Evolutionary conservation across 768 basidiomycete species (phyloP).

Genomic region (Collybia sordida): DNA sequence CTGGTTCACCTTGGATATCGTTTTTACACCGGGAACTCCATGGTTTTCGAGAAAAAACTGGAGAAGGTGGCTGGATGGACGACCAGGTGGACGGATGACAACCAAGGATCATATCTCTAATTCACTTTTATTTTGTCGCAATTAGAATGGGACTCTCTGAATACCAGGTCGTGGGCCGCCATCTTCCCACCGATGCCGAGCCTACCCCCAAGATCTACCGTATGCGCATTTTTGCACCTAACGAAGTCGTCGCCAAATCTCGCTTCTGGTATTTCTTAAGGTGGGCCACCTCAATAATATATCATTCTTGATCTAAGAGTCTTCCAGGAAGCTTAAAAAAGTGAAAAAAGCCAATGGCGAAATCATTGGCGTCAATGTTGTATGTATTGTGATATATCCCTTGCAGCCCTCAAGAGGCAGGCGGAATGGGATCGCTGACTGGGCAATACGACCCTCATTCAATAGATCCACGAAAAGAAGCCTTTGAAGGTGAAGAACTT

Average conservation of each 20-base stretch:
- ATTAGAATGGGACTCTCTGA: conserved; percentile 81
- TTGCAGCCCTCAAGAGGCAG: conserved; percentile 86
- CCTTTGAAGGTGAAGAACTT: conserved; percentile 99
- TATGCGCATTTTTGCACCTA: conserved; percentile 99
- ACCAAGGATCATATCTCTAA: not conserved
- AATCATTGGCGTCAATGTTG: conserved; percentile 97
- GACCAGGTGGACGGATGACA: conserved; percentile 19
- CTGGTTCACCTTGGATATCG: too few species aligned
- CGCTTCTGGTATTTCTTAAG: conserved; percentile 99
- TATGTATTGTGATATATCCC: conserved; percentile 71
- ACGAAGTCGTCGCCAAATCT: conserved; percentile 98
- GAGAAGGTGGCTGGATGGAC: conserved; percentile 25
- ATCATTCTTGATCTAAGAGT: not conserved
- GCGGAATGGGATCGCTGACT: conserved; percentile 70
- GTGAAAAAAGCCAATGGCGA: conserved; percentile 99
- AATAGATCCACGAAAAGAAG: conserved; percentile 95
- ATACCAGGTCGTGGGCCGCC: conserved; percentile 97
- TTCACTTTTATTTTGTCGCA: not conserved
- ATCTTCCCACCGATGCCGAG: conserved; percentile 90
- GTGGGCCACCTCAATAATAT: conserved; percentile 36
- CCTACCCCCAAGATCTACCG: conserved; percentile 98
- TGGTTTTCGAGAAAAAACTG: conserved; percentile 11
- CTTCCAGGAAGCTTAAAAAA: conserved; percentile 87
- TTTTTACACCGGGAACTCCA: not conserved
- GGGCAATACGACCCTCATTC: conserved; percentile 27